Conservation (phyloP, 2,329 filamentous ascomycete genomes). For the Trichophyton equinum region DNA sequence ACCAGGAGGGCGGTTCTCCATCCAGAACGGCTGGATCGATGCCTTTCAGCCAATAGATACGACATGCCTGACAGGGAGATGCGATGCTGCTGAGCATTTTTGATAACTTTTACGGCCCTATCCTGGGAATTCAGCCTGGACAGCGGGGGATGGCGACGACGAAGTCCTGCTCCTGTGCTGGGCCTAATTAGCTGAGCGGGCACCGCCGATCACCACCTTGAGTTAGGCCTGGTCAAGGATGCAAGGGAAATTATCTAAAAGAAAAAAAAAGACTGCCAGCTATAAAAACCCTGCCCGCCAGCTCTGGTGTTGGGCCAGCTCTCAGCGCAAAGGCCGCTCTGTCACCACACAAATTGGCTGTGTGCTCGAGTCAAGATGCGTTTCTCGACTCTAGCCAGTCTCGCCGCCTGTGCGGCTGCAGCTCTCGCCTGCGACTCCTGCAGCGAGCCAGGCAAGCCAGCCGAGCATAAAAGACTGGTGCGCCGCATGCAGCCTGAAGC, state of each 20-base stretch:
- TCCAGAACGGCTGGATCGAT: neutral
- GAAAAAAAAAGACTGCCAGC: too few relatives aligned
- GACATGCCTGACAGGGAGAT: neutral
- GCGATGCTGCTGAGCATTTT: neutral
- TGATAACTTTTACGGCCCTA: neutral
- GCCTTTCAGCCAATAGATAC: neutral
- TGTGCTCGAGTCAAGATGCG: conserved; percentile 1
- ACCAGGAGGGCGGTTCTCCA: neutral
- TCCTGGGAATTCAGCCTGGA: neutral
- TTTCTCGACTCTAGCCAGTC: conserved; percentile 3
- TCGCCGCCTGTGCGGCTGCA: conserved; percentile 2
- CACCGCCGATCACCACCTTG: too few relatives aligned
- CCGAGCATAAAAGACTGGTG: conserved; percentile 13
- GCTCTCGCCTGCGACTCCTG: conserved; percentile 14
- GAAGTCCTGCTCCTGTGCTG: too few relatives aligned
- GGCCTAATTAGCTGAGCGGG: too few relatives aligned
- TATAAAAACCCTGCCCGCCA: too few relatives aligned
- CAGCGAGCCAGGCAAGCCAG: conserved; percentile 13
- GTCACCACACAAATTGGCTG: neutral
- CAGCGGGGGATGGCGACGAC: neutral
- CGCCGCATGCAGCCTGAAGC: conserved; percentile 17
- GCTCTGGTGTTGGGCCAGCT: neutral
- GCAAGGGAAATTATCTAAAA: too few relatives aligned
- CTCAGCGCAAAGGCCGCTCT: neutral
- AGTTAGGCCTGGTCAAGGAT: too few relatives aligned